Evolutionary conservation across 2,329 filamentous ascomycete species (phyloP), one percentile per base, ranked within the genome.

Genomic region (Amphichorda felina): DNA sequence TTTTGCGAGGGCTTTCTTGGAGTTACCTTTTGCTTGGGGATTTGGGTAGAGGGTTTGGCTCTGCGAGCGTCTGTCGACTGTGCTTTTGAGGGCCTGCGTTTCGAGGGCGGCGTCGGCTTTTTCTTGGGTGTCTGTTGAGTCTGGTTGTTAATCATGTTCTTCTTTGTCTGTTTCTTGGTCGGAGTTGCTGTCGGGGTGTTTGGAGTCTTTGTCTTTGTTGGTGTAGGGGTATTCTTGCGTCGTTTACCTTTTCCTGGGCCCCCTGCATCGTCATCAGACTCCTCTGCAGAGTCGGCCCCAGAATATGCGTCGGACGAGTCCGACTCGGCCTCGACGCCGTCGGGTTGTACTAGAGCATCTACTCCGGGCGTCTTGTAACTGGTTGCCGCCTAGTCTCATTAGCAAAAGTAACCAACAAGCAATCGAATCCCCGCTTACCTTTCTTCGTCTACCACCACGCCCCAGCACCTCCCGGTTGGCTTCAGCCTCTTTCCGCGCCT

Each of bases 381-480:
- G 13, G 15, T 16, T 14, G 16, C 16, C 8, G 29, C 16, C 29
- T 31, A 16, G 15, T 31, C 15, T 4, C 8, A 16, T 31, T 16
- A 31, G 29, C 13, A 24, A n/a, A n/a, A n/a, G n/a, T n/a, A n/a
- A n/a, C n/a, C n/a, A n/a, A n/a, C n/a, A n/a, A n/a, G n/a, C n/a
- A n/a, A n/a, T n/a, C n/a, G n/a, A n/a, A n/a, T n/a, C 10, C 21
- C 21, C 10, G 21, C 57, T 43, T 42, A 60, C 58, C 34, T 44
- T 50, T 41, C 82, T 74, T 43, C 78, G 77, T 45, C 91, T 74
- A 43, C 85, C 84, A 27, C 91, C 91, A 40, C 91, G 76, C 9
- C 91, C 91, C 33, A 95, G 74, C n/a, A 74, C 74, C 53, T 93
- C 75, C 33, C 77, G 69, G 39, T 78, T 75, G 13, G 51, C 67